These are phyloP conservation scores for Hapsidospora chrysogenum DNA, from an alignment of 495 filamentous ascomycete species.

Conservation along the genomic window DNA sequence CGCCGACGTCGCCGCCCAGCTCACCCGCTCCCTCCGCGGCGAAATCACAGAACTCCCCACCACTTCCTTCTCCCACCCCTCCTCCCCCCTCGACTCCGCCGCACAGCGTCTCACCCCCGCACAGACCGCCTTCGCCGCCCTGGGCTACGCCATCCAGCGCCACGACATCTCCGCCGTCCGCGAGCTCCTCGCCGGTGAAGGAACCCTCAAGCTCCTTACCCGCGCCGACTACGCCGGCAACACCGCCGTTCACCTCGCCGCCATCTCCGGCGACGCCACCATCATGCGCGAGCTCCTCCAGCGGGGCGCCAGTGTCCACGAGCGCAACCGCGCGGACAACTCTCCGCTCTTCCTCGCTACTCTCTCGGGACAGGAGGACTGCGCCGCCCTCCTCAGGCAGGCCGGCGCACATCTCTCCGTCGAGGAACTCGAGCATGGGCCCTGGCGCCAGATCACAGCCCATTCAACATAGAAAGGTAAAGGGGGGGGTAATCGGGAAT, in stretches of 20 bases:
- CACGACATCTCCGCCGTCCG: conserved; percentile 48
- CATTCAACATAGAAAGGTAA: background rate
- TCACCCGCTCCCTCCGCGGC: conserved; percentile 64
- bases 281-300: conserved; percentile 58
- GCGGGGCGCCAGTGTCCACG: conserved; percentile 72
- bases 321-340: conserved; percentile 62
- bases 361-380: conserved; percentile 32
- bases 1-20: conserved; percentile 46
- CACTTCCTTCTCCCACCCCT: conserved; percentile 55
- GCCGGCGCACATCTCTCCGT: conserved; percentile 18
- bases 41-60: conserved; percentile 64
- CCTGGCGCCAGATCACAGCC: background rate
- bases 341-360: conserved; percentile 72
- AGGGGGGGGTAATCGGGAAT: no score
- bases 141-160: conserved; percentile 68
- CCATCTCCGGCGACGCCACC: conserved; percentile 24
- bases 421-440: conserved; percentile 1
- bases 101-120: conserved; percentile 15
- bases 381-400: conserved; percentile 41
- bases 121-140: conserved; percentile 44
- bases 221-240: conserved; percentile 78
- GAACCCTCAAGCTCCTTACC: conserved; percentile 48
- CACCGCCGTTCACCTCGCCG: conserved; percentile 55
- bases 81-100: conserved; percentile 21
- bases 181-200: conserved; percentile 48